Evolutionary conservation across 805 yeast species (phyloP), one percentile per base, ranked within the genome.

Genomic region (Zygosaccharomyces rouxii): DNA sequence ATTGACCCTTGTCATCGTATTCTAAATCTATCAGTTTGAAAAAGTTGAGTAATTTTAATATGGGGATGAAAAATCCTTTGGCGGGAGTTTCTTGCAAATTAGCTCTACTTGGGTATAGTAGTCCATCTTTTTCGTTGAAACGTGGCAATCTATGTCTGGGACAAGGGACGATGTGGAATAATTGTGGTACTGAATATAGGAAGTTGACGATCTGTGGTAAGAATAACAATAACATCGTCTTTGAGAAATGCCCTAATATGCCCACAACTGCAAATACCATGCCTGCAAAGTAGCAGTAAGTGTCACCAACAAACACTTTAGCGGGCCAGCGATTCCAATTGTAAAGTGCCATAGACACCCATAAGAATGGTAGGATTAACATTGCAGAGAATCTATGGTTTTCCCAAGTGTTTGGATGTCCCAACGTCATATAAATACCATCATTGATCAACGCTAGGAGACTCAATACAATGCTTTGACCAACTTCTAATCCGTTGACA

Each of bases 181-280:
- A 68, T 67, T 94, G 99, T 1, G 99, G 98, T n/a, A 81, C 79
- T 0, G 96, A 88, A 68, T 89, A 94, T 18, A 89, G 55, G 57
- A 94, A 94, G 65, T 94, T 94, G 69, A 89, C 68, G 47, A 94
- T 86, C 69, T 94, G 99, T 2, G 98, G 98, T 37, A 88, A 71
- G 64, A 94, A 85, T 61, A 94, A 84, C 29, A 90, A 68, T 68
- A 94, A 72, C 56, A 92, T 72, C 0, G 99, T 94, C 69, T 94
- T 94, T 38, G 97, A 88, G 67, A 90, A 94, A 71, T 94, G 99
- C 1, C 98, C 98, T 50, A 88, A 75, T 30, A 94, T 94, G 1
- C 97, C 98, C 26, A 88, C 96, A 23, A 90, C 94, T 0, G 98
- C 99, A 68, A 94, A 89, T 0, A 94, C 96, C 99, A 94, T 94